Conservation (phyloP, 1,284 basidiomycete species). For the Malassezia psittaci region DNA sequence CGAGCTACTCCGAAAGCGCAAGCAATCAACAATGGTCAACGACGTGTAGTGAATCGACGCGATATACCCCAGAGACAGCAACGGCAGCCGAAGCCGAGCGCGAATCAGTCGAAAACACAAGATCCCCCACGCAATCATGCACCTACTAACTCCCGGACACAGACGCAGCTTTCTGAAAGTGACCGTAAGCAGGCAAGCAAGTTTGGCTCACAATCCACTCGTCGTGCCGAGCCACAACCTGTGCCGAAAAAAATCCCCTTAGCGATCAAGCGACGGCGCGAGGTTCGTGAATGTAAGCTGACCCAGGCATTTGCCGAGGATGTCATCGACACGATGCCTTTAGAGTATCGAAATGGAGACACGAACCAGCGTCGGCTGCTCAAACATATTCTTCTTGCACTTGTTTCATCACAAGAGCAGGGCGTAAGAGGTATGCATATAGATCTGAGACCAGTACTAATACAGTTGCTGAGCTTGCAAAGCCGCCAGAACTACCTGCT, state of each 20-base stretch:
- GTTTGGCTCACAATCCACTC: background rate
- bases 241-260: slow-evolving; percentile 3
- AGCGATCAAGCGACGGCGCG: slow-evolving; percentile 51
- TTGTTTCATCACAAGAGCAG: slow-evolving; percentile 27
- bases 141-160: too few species aligned
- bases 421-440: slow-evolving; percentile 26
- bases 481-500: slow-evolving; percentile 70
- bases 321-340: slow-evolving; percentile 66
- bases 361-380: slow-evolving; percentile 31
- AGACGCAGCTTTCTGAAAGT: too few species aligned
- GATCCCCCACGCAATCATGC: background rate
- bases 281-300: slow-evolving; percentile 50
- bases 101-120: background rate
- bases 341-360: slow-evolving; percentile 80
- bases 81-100: background rate
- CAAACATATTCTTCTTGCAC: slow-evolving; percentile 34
- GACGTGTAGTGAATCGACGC: too few species aligned
- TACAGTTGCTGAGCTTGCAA: slow-evolving; percentile 67
- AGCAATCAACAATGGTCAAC: too few species aligned
- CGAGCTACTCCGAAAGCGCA: too few species aligned
- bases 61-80: too few species aligned
- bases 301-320: slow-evolving; percentile 47
- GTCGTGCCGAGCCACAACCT: background rate
- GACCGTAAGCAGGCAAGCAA: background rate
- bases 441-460: background rate